These are phyloP conservation scores for Dothistroma septosporum DNA, from an alignment of 2,329 filamentous ascomycete species.

Conservation along the genomic window DNA sequence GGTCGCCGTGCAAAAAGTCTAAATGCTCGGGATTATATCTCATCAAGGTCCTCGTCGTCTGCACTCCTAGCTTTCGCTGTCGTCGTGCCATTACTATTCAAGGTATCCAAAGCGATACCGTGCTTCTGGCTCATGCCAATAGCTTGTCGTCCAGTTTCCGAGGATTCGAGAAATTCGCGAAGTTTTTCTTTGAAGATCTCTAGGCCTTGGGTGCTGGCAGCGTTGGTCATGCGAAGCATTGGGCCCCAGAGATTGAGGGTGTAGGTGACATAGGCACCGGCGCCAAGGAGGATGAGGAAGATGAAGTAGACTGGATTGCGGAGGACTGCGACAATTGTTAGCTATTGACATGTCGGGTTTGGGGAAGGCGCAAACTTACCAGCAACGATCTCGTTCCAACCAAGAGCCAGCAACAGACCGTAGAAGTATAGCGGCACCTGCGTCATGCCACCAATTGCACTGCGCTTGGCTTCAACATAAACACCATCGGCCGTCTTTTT, in stretches of 20 bases:
- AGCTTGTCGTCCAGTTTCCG: conserved; percentile 78
- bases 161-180: conserved; percentile 81
- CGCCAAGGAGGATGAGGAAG: conserved; percentile 70
- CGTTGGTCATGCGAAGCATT: conserved; percentile 91
- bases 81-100: conserved; percentile 44
- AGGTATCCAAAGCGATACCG: conserved; percentile 52
- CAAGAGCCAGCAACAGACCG: conserved; percentile 76
- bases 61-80: conserved; percentile 27
- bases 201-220: conserved; percentile 77
- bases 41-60: conserved; percentile 34
- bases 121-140: conserved; percentile 62
- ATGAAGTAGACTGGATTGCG: conserved; percentile 93
- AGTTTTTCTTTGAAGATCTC: conserved; percentile 90
- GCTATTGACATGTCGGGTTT: conserved; percentile 5
- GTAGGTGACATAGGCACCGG: conserved; percentile 83
- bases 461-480: conserved; percentile 95
- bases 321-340: conserved; percentile 58
- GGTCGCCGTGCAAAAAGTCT: conserved; percentile 4
- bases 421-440: conserved; percentile 96
- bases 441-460: conserved; percentile 90
- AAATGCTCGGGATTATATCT: conserved; percentile 28
- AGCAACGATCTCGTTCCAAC: conserved; percentile 98
- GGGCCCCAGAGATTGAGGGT: conserved; percentile 93
- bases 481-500: conserved; percentile 98
- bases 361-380: conserved; percentile 57